Evolutionary conservation across 805 yeast genomes (phyloP).

Genomic region (Ogataea pilisensis): DNA sequence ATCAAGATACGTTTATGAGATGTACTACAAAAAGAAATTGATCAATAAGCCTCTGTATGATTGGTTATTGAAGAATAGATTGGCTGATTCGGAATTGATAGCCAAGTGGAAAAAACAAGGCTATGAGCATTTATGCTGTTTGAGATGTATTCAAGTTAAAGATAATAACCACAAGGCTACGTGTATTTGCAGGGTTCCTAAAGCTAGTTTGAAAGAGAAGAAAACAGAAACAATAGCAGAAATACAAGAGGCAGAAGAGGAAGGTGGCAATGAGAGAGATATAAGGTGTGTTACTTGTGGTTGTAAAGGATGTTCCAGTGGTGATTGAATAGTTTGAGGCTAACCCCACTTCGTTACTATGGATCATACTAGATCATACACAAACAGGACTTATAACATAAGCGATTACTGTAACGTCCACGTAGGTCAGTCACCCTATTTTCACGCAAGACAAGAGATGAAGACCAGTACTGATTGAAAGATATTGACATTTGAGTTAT

Average conservation of each 20-base stretch:
- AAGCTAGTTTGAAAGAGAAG: constrained; percentile 37
- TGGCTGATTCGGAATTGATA: constrained; percentile 65
- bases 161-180: constrained; percentile 64
- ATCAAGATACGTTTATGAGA: constrained; percentile 68
- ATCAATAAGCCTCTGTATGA: constrained; percentile 67
- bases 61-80: constrained; percentile 64
- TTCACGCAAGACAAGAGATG: background rate
- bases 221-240: no score
- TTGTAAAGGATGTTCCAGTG: constrained; percentile 78
- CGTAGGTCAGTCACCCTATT: no score
- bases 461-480: background rate
- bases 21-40: constrained; percentile 66
- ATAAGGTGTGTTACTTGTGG: constrained; percentile 78
- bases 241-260: no score
- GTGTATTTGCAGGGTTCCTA: constrained; percentile 86
- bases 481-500: no score
- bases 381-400: no score
- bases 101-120: constrained; percentile 66
- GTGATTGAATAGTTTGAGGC: constrained; percentile 40
- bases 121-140: constrained; percentile 81
- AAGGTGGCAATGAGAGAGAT: constrained; percentile 24
- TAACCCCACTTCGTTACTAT: no score
- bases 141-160: constrained; percentile 63
- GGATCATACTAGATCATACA: no score
- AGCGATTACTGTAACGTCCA: no score